Percentiles rank a stretch among this genome's conserved stretches.
phyloP scores from a whole-genome alignment of 345 rosid genomes.

The Rhodamnia argentea region DNA sequence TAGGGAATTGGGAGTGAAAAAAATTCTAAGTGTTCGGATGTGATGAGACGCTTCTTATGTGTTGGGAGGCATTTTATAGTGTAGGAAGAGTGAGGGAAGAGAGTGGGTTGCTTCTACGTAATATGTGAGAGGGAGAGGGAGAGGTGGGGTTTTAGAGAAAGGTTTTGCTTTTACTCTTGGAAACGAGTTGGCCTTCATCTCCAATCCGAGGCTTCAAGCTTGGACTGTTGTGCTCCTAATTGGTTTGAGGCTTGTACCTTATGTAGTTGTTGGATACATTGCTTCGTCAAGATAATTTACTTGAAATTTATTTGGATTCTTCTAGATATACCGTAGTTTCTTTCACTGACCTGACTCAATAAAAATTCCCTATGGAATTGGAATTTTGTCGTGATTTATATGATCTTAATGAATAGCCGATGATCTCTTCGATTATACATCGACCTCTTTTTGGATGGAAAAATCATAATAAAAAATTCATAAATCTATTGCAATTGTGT shows the following conservation, averaged over 20 bases:
- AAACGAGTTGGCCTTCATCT: not conserved
- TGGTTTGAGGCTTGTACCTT: too few relatives aligned
- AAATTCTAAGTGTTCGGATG: not conserved
- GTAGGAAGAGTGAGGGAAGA: not conserved
- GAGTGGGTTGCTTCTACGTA: constrained; percentile 17
- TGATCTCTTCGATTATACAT: not conserved
- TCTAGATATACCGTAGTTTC: not conserved
- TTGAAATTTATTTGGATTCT: not conserved
- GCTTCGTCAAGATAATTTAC: not conserved
- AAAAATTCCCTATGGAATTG: not conserved
- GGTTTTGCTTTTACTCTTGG: not conserved
- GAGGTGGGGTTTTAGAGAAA: not conserved
- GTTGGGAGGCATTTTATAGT: not conserved
- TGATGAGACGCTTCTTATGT: not conserved
- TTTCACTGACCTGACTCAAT: not conserved
- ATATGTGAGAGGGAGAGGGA: not conserved
- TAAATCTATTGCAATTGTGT: too few relatives aligned
- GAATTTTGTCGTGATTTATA: not conserved
- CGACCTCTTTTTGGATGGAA: not conserved
- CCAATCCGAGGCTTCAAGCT: not conserved
- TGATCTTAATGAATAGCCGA: not conserved
- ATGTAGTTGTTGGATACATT: not conserved
- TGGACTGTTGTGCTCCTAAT: not conserved
- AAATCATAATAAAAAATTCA: too few relatives aligned
- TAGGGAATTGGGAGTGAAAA: not conserved